Conservation (phyloP, 164 flowering plant species). For the Chimonanthus praecox region DNA sequence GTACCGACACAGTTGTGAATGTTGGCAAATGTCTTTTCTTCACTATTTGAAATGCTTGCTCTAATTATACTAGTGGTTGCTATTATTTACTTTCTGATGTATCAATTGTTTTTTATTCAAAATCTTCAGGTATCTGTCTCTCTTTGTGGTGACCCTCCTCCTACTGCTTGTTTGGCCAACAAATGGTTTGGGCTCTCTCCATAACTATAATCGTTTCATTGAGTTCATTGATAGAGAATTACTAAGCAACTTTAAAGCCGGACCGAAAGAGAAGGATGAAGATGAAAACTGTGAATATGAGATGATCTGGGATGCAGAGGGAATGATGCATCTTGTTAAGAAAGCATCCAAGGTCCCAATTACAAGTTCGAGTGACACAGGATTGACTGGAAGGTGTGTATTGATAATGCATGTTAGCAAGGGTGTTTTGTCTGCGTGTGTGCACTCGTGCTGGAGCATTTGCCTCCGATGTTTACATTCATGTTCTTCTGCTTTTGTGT, state of each 20-base stretch:
- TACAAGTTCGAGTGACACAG: conserved; percentile 25
- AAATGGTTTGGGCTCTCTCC: conserved; percentile 29
- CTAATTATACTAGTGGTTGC: background rate
- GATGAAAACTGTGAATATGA: conserved; percentile 80
- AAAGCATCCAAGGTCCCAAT: conserved; percentile 30
- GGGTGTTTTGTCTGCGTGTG: background rate
- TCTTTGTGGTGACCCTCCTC: conserved; percentile 52
- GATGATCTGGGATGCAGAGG: conserved; percentile 96
- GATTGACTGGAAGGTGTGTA: conserved; percentile 52
- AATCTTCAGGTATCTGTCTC: conserved; percentile 60
- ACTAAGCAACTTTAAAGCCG: conserved; percentile 20
- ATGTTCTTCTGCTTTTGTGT: background rate
- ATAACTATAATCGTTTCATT: conserved; percentile 17
- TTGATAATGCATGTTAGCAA: background rate
- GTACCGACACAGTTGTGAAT: conserved; percentile 29
- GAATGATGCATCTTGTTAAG: conserved; percentile 78
- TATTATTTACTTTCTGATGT: background rate
- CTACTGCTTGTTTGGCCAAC: conserved; percentile 63
- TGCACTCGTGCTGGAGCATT: background rate
- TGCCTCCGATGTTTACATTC: background rate
- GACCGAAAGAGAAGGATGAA: conserved; percentile 67
- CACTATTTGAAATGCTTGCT: background rate
- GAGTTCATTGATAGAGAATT: conserved; percentile 24
- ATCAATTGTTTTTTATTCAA: background rate
- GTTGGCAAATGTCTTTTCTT: background rate